Evolutionary conservation across 2,329 filamentous ascomycete genomes (phyloP), one percentile per base, ranked within the genome.

Genomic region (Hypomyces perniciosus): DNA sequence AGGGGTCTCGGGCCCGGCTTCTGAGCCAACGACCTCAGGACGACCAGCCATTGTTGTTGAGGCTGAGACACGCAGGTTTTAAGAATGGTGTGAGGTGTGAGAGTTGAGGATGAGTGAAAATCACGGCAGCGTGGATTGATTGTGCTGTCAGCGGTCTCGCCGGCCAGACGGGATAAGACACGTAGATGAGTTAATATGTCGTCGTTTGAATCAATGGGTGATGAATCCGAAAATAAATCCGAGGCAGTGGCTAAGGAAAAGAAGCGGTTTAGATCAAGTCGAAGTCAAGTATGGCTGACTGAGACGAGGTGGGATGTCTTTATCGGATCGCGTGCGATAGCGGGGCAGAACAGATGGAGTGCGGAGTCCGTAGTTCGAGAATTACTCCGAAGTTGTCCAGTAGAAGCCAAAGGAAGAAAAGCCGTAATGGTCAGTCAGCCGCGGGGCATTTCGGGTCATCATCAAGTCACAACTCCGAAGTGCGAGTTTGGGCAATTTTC

Each of bases 1-100:
- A 0, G 93, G 93, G 5, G 81, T 46, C 61, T 83, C 76, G 9
- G 92, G 92, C 3, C 90, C 90, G 37, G 74, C 68, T 40, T 88
- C 81, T 7, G 85, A 76, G 50, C 92, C 92, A 53, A 89, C 81
- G 59, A 93, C 80, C 46, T 78, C 74, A 43, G 88, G 84, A 55
- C 89, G 84, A 12, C 58, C 54, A 33, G 65, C 53, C 66, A 68
- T 69, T 50, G 27, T 38, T 41, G 35, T 40, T 3, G 20, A 12
- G 6, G 8, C 35, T 26, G n/a, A 9, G 8, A 6, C 26, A 28
- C 13, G 30, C 20, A 20, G 20, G 20, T 20, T 3, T 20, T 20
- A 20, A 20, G 20, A 20, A 20, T 34, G 28, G 29, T 20, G 37
- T 28, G 2, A 2, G 20, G 48, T 37, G 10, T 27, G n/a, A 6